Evolutionary conservation across 108 stramenopile genomes (phyloP), one percentile per base, ranked within the genome.

Genomic region (Skeletonema grethae): DNA sequence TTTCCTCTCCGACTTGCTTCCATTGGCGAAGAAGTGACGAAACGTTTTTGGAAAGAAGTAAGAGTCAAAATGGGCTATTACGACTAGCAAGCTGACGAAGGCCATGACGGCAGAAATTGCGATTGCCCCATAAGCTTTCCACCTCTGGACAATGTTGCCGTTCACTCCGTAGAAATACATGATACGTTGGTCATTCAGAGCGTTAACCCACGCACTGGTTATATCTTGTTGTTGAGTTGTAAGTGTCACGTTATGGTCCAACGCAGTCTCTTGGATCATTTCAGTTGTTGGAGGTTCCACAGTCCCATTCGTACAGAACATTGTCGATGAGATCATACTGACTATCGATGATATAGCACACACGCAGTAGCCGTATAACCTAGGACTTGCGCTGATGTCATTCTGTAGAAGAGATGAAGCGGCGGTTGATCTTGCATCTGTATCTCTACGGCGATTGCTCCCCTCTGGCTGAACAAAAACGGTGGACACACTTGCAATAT

Each of bases 11-110:
- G 38, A 28, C 41, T 22, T 29, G 45, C 75, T 76, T 8, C 75
- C 75, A 63, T 76, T 67, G 31, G 61, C 56, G 18, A 76, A 76
- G 53, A 68, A 68, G 28, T 22, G 13, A 43, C 67, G 45, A 45
- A 68, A 68, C 13, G 29, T 60, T 3, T 57, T 68, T 4, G 67
- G 67, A 50, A 30, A 76, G 75, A 67, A 76, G 16, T 43, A 63
- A 1, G 75, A 76, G 28, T 76, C 75, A 43, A 76, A 45, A 63
- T 76, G 75, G 11, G 75, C 75, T 0, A 76, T 60, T 7, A 76
- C 7, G 3, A 68, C 53, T 20, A 68, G 9, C 35, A 62, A 10
- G 3, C 67, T 76, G 46, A 76, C 68, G 61, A 38, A 28, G 5
- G 75, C 56, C 6, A 76, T 11, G 6, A 76, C 41, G 3, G 43